Evolutionary conservation across 129 eudicot genomes (phyloP).

Genomic region (Artemisia argyi): DNA sequence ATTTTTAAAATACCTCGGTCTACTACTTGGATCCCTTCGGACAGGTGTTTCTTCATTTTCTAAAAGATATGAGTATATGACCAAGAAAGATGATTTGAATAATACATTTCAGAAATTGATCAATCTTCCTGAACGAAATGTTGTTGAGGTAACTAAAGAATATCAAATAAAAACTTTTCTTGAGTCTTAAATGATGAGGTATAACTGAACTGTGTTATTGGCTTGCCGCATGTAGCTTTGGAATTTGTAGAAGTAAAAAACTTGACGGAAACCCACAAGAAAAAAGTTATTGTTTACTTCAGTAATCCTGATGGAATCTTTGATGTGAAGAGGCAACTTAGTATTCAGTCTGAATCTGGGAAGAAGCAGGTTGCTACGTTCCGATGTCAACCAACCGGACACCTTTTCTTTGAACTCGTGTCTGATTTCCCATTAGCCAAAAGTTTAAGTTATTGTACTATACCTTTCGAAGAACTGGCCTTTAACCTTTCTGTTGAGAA

Average conservation of each 20-base stretch:
- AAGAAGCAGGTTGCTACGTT: too few relatives aligned
- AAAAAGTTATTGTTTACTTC: slow-evolving; percentile 48
- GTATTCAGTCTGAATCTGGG: too few relatives aligned
- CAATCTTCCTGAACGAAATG: slow-evolving; percentile 42
- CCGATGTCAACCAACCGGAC: too few relatives aligned
- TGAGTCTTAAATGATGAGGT: neutral
- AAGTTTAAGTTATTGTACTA: too few relatives aligned
- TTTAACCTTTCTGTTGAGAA: slow-evolving; percentile 31
- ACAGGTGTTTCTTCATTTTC: too few relatives aligned
- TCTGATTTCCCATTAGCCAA: slow-evolving; percentile 16
- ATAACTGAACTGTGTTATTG: neutral
- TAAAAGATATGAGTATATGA: slow-evolving; percentile 8
- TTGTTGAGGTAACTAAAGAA: slow-evolving; percentile 54
- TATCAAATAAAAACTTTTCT: neutral
- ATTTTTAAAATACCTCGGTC: too few relatives aligned
- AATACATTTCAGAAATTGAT: slow-evolving; percentile 31
- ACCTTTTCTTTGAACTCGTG: slow-evolving; percentile 49
- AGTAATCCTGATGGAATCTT: slow-evolving; percentile 57
- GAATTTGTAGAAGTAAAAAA: slow-evolving; percentile 74
- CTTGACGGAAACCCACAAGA: slow-evolving; percentile 57
- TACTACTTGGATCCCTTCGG: too few relatives aligned
- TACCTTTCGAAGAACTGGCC: slow-evolving; percentile 21
- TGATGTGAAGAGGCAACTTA: too few relatives aligned
- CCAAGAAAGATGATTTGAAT: slow-evolving; percentile 30
- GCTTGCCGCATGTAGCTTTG: slow-evolving; percentile 60